Percentiles rank a stretch among this genome's conserved stretches.
These are phyloP conservation scores for Gossypium australe DNA, from an alignment of 345 rosid species.

Conservation along the genomic window DNA sequence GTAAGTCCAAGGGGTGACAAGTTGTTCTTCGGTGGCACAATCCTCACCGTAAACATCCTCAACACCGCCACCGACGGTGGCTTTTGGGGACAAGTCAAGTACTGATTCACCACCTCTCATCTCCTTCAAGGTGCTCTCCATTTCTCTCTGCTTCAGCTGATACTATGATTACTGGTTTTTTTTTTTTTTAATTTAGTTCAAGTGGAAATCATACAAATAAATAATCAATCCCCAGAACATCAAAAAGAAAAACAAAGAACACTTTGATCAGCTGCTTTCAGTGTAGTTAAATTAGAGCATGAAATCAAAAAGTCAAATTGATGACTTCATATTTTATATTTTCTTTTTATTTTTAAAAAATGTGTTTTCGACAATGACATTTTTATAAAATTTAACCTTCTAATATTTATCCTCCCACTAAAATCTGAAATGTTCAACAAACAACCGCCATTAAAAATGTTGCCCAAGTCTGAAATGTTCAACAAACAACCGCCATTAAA, in stretches of 20 bases:
- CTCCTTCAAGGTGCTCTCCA: conserved; percentile 58
- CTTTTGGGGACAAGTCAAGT: conserved; percentile 45
- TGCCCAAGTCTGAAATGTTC: too few species aligned
- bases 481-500: too few species aligned
- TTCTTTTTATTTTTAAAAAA: too few species aligned
- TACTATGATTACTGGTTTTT: neutral
- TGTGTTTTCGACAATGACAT: accelerated
- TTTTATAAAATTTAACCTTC: too few species aligned
- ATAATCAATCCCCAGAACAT: neutral
- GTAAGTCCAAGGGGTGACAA: conserved; percentile 85
- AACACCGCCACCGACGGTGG: conserved; percentile 62
- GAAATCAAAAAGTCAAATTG: neutral
- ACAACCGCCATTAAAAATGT: too few species aligned
- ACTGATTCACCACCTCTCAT: conserved; percentile 38
- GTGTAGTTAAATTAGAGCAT: neutral
- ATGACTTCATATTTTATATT: neutral
- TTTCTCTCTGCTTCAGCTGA: conserved; percentile 13
- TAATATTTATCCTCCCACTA: too few species aligned
- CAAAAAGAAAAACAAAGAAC: neutral
- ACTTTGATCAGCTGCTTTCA: neutral
- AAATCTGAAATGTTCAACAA: too few species aligned
- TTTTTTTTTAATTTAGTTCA: neutral
- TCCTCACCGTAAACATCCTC: conserved; percentile 83
- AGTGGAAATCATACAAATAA: neutral
- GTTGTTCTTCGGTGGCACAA: conserved; percentile 72